Conservation (phyloP, 345 rosid genomes). For the Acer yangbiense region DNA sequence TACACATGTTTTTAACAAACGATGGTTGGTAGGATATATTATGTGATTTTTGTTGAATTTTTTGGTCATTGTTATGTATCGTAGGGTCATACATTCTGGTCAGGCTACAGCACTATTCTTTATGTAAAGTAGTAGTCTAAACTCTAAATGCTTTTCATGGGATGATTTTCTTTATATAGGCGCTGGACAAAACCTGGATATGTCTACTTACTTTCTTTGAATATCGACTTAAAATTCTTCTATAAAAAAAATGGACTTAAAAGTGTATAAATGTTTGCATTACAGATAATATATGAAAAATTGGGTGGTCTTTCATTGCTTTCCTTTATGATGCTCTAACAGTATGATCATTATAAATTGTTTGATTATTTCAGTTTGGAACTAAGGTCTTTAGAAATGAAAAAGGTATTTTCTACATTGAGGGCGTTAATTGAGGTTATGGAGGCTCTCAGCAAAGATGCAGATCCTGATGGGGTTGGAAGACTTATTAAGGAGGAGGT, state of each 20-base stretch:
- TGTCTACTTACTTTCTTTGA: background rate
- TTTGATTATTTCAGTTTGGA: constrained; percentile 38
- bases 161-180: background rate
- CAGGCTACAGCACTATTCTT: background rate
- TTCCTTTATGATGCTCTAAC: background rate
- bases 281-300: background rate
- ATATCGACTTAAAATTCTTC: background rate
- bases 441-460: constrained; percentile 87
- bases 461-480: constrained; percentile 89
- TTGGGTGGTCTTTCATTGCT: background rate
- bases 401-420: constrained; percentile 79
- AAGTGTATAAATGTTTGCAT: background rate
- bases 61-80: background rate
- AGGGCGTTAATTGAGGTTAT: constrained; percentile 88
- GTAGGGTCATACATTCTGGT: background rate
- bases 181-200: background rate
- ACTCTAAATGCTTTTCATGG: background rate
- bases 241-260: background rate
- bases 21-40: background rate
- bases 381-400: constrained; percentile 55
- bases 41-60: background rate
- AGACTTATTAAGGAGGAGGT: constrained; percentile 89
- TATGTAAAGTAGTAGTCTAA: background rate
- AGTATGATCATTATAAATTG: background rate
- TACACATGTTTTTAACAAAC: background rate